These are phyloP conservation scores for grape (Vitis vinifera) DNA, from an alignment of 164 flowering plant genomes.

Conservation along the genomic window ASM3070453v1 NC_081822.1:31704501-31705000, in stretches of 20 bases:
- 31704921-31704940: conserved; percentile 16
- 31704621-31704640: no score
- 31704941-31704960: conserved; percentile 14
- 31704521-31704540: no score
- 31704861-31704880: conserved; percentile 5
- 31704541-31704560: no score
- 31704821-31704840: conserved; percentile 4
- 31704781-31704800: conserved; percentile 11
- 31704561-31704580: no score
- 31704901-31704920: conserved; percentile 10
- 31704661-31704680: no score
- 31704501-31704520: no score
- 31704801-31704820: not conserved
- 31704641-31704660: no score
- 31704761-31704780: conserved; percentile 11
- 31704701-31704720: no score
- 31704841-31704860: conserved; percentile 2
- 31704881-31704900: conserved; percentile 4
- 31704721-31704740: no score
- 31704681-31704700: no score
- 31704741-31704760: conserved; percentile 3
- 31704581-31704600: no score
- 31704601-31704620: no score
- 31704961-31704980: conserved; percentile 7
- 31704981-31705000: not conserved